phyloP scores from a whole-genome alignment of 352 stramenopile genomes.

The Globisporangium spiculum region DNA sequence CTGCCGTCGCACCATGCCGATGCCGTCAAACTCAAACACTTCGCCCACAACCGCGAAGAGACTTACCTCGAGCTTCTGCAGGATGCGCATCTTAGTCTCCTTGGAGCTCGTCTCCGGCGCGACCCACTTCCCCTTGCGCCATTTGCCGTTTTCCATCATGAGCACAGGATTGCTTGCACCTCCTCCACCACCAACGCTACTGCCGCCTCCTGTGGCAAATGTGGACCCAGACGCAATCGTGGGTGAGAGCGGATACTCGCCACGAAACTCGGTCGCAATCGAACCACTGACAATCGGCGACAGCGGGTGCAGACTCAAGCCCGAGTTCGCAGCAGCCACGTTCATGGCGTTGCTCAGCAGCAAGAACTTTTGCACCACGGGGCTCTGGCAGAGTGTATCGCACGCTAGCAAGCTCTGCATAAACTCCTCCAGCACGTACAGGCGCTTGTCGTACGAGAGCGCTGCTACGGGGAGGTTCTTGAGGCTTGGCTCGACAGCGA shows the following conservation, averaged over 20 bases:
- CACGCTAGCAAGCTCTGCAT: conserved; percentile 67
- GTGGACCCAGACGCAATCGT: not conserved
- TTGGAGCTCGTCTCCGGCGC: conserved; percentile 66
- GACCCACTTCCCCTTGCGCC: conserved; percentile 52
- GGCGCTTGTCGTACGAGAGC: conserved; percentile 59
- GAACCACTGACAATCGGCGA: conserved; percentile 11
- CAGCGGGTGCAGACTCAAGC: not conserved
- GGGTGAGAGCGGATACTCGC: conserved; percentile 18
- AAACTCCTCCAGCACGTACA: conserved; percentile 65
- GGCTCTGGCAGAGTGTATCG: conserved; percentile 75
- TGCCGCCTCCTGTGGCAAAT: not conserved
- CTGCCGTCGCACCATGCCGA: conserved; percentile 77
- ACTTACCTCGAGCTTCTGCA: conserved; percentile 80
- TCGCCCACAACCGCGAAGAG: conserved; percentile 74
- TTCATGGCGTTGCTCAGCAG: conserved; percentile 30
- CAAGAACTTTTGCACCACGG: conserved; percentile 72
- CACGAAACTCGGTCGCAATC: conserved; percentile 5
- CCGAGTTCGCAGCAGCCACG: not conserved
- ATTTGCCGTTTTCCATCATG: conserved; percentile 73
- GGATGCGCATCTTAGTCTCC: conserved; percentile 75
- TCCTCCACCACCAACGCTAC: not conserved
- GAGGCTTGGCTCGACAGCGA: conserved; percentile 41
- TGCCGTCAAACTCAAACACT: conserved; percentile 84
- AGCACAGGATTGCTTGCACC: conserved; percentile 18
- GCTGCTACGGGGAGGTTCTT: conserved; percentile 33